Evolutionary conservation across 1,139 yeast genomes (phyloP), one percentile per base, ranked within the genome.

Genomic region (Taphrina sp.): DNA sequence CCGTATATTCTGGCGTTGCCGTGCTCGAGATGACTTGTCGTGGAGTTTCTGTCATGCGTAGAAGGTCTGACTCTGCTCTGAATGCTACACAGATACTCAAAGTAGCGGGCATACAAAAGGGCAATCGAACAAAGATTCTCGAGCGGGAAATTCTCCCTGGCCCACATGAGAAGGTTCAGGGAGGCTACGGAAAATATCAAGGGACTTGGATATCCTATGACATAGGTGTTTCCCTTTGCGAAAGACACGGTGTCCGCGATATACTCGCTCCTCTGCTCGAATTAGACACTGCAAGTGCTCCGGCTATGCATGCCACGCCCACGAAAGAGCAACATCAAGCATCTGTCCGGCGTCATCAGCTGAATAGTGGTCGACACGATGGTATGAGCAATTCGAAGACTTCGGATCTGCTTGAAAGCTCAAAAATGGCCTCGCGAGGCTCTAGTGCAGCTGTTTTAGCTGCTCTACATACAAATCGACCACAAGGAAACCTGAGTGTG

Each of bases 131-230:
- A 5, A 82, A 89, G 64, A 80, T 89, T 59, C 75, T 89, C 64
- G 96, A 90, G 67, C 82, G 82, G 62, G 96, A 89, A 66, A 87
- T 90, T n/a, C 89, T 81, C 61, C 79, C 82, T 1, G 95, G 95
- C 26, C 75, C 75, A 37, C 95, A 88, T 69, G 96, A 90, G 67
- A 90, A 89, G 67, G 92, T 90, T 10, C 96, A 89, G 70, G 96
- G 96, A 44, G 96, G 96, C 0, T 87, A 89, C 67, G 96, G 96
- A 12, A 85, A 88, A 66, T 87, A 86, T 68, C 96, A 90, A 70
- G 97, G 97, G 1, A 87, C 96, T 0, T 92, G 96, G 88, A 35
- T 57, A 12, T 46, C 58, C n/a, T 72, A 78, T 59, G 77, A 78
- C 26, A 70, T 83, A 26, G 87, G 90, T 0, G 77, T 76, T 0